Conservation (phyloP, 495 filamentous ascomycete species). For the Aspergillus bertholletiae region DNA sequence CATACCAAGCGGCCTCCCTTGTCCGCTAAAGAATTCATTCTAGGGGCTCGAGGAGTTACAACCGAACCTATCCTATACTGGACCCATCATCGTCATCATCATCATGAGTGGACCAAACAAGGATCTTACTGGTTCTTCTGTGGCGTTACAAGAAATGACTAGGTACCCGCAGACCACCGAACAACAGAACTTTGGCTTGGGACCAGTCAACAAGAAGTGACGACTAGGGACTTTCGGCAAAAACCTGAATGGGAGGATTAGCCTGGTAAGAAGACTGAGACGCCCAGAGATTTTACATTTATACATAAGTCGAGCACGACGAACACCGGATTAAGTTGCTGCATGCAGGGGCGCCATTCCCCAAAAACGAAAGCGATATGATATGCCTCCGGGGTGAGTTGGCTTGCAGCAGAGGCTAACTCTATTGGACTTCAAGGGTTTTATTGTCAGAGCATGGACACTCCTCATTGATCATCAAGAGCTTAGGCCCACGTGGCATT, state of each 20-base stretch:
- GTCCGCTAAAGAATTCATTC: too few relatives aligned
- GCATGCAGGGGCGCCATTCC: background rate
- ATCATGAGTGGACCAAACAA: background rate
- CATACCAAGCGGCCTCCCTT: too few relatives aligned
- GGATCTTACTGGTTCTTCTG: background rate
- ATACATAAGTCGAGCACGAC: background rate
- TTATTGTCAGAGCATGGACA: too few relatives aligned
- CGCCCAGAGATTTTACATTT: background rate
- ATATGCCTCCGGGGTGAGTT: background rate
- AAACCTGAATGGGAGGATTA: background rate
- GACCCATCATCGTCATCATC: too few relatives aligned
- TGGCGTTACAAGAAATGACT: background rate
- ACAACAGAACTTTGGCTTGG: background rate
- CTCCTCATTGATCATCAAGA: background rate
- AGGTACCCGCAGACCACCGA: background rate
- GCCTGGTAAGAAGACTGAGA: background rate
- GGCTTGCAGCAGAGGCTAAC: background rate
- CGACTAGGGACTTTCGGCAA: background rate
- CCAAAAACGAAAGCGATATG: background rate
- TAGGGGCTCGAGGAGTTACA: too few relatives aligned
- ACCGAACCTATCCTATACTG: too few relatives aligned
- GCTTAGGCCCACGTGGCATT: background rate
- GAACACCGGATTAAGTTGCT: background rate
- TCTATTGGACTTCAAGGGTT: background rate
- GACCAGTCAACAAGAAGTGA: background rate